Evolutionary conservation across 164 flowering plant species (phyloP).

Genomic region (Stephania japonica): DNA sequence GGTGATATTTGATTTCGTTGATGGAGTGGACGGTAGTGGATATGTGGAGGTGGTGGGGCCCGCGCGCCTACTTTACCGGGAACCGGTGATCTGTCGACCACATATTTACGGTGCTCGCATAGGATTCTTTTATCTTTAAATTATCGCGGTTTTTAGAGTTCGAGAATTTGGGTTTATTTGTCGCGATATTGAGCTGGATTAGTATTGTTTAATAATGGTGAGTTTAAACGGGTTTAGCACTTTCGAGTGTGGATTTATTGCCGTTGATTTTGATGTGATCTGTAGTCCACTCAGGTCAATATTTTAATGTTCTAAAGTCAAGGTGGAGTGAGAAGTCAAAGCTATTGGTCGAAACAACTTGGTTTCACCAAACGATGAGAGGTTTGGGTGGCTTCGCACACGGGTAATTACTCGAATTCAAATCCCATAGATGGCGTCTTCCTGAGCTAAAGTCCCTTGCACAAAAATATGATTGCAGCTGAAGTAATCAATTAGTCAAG

Average conservation of each 20-base stretch:
- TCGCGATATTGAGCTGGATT: background rate
- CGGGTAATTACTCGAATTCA: no score
- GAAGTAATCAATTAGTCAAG: no score
- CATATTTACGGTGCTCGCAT: conserved; percentile 4
- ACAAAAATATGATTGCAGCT: no score
- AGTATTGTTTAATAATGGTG: background rate
- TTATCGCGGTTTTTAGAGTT: background rate
- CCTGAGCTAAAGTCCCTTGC: no score
- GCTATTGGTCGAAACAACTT: no score
- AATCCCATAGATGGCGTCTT: no score
- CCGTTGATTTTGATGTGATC: background rate
- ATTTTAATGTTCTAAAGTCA: no score
- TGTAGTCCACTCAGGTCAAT: no score
- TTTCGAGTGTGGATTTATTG: background rate
- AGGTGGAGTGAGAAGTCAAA: no score
- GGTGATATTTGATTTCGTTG: background rate
- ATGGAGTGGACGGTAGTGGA: conserved; percentile 9
- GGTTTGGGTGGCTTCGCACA: no score
- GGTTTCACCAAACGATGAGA: no score
- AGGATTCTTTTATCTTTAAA: background rate
- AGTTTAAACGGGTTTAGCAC: background rate
- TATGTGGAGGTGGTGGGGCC: conserved; percentile 5
- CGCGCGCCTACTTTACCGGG: conserved; percentile 4
- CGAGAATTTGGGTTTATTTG: background rate
- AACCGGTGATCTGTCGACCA: conserved; percentile 11